These are phyloP conservation scores for Suillus hirtellus DNA, from an alignment of 768 basidiomycete genomes.

Conservation along the genomic window DNA sequence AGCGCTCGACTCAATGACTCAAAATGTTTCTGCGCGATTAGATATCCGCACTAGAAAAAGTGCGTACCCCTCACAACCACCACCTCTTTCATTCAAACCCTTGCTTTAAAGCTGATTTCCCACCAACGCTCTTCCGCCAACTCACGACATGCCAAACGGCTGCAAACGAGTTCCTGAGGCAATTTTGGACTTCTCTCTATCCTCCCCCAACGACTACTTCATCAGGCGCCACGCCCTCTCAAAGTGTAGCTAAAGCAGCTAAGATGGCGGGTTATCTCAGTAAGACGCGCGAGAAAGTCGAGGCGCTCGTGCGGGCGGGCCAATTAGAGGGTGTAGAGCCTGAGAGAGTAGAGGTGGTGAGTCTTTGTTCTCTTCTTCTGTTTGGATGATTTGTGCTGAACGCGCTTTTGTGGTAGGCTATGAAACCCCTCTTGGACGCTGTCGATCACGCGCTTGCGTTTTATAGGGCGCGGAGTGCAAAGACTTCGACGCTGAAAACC, in stretches of 20 bases:
- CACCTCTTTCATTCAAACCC: neutral
- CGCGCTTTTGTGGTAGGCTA: conserved; percentile 48
- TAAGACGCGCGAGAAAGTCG: conserved; percentile 81
- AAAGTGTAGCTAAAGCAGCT: conserved; percentile 73
- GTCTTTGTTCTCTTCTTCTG: conserved; percentile 25
- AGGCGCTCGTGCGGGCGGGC: conserved; percentile 67
- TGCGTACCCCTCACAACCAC: conserved; percentile 32
- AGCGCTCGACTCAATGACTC: conserved; percentile 73
- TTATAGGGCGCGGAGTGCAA: conserved; percentile 42
- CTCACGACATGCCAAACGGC: conserved; percentile 91
- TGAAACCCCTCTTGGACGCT: conserved; percentile 73
- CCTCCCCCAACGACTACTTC: conserved; percentile 62
- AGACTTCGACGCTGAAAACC: conserved; percentile 13
- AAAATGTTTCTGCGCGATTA: conserved; percentile 72
- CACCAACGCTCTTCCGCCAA: conserved; percentile 73
- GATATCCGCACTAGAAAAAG: conserved; percentile 68
- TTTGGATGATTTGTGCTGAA: conserved; percentile 4
- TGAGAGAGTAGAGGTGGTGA: conserved; percentile 61
- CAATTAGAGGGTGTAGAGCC: conserved; percentile 63
- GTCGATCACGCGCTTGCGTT: conserved; percentile 72
- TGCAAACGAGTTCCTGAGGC: conserved; percentile 93
- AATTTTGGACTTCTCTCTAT: conserved; percentile 90
- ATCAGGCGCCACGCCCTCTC: conserved; percentile 55
- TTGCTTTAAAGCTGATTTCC: conserved; percentile 64
- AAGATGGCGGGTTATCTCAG: conserved; percentile 87